phyloP scores from a whole-genome alignment of 345 rosid species.

The Physaria fendleri region DNA sequence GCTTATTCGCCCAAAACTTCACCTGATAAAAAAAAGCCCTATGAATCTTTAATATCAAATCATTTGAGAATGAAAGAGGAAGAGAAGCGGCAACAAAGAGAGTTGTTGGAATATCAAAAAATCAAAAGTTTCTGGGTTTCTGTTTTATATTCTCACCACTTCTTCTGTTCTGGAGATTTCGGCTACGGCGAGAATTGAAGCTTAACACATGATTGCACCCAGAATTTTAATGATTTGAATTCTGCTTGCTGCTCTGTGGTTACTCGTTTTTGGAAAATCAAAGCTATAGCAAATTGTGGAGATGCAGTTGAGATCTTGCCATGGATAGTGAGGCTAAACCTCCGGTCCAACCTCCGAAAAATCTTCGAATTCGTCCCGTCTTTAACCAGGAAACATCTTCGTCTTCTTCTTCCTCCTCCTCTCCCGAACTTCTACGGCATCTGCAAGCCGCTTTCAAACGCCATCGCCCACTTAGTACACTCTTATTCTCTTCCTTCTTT shows the following conservation, averaged over 20 bases:
- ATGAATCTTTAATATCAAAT: too few relatives aligned
- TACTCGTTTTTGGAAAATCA: background rate
- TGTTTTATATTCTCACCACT: too few relatives aligned
- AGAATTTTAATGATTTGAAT: background rate
- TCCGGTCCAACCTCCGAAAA: conserved; percentile 48
- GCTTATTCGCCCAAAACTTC: too few relatives aligned
- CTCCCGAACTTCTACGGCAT: conserved; percentile 59
- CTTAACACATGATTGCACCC: background rate
- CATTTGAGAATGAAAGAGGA: too few relatives aligned
- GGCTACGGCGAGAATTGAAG: background rate
- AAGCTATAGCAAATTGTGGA: conserved; percentile 34
- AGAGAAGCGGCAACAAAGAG: too few relatives aligned
- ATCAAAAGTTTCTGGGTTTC: too few relatives aligned
- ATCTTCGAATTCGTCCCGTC: too few relatives aligned
- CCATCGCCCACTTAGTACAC: conserved; percentile 71
- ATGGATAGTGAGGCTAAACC: conserved; percentile 94
- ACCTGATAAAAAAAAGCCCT: too few relatives aligned
- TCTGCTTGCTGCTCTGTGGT: background rate
- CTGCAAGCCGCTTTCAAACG: conserved; percentile 96
- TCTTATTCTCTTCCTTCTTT: too few relatives aligned
- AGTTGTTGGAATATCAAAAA: too few relatives aligned
- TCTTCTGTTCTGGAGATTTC: too few relatives aligned
- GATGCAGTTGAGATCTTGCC: conserved; percentile 59
- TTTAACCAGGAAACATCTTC: conserved; percentile 41
- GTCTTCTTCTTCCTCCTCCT: conserved; percentile 49